Conservation (phyloP, 2,329 filamentous ascomycete genomes). For the Penicillium verrucosum region DNA sequence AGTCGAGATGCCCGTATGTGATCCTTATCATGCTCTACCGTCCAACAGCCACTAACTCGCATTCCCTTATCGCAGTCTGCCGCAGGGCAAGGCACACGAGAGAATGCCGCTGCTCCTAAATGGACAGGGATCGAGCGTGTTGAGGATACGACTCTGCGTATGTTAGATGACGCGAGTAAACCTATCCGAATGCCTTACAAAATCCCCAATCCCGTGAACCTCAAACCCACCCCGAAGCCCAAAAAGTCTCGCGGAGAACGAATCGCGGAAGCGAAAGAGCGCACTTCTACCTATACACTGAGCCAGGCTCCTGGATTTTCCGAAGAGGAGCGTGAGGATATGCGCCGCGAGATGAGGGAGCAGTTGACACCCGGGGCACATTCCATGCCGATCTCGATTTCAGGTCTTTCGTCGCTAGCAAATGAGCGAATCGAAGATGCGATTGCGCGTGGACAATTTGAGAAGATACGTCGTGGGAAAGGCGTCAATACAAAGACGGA, state of each 20-base stretch:
- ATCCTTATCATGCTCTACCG: not conserved
- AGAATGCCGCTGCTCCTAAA: slow-evolving; percentile 63
- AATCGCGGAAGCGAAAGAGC: slow-evolving; percentile 58
- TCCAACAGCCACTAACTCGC: not conserved
- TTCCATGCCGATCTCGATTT: slow-evolving; percentile 70
- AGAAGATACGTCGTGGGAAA: slow-evolving; percentile 75
- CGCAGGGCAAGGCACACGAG: slow-evolving; percentile 66
- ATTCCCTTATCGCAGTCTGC: slow-evolving; percentile 39
- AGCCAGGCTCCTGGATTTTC: slow-evolving; percentile 58
- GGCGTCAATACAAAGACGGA: slow-evolving; percentile 70
- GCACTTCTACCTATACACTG: slow-evolving; percentile 54
- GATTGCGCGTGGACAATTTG: slow-evolving; percentile 86
- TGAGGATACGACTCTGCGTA: slow-evolving; percentile 75
- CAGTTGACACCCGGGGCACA: slow-evolving; percentile 72
- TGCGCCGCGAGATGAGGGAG: slow-evolving; percentile 72
- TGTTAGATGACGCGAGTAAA: slow-evolving; percentile 65
- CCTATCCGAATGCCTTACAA: slow-evolving; percentile 48
- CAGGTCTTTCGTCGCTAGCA: slow-evolving; percentile 76
- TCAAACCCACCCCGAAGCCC: slow-evolving; percentile 46
- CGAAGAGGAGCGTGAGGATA: slow-evolving; percentile 68
- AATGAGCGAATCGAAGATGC: slow-evolving; percentile 93
- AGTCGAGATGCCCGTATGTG: slow-evolving; percentile 49
- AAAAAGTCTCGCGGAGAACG: slow-evolving; percentile 48
- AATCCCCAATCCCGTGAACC: slow-evolving; percentile 43
- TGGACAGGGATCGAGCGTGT: slow-evolving; percentile 78